These are phyloP conservation scores for Neocatenulostroma microsporum DNA, from an alignment of 2,329 filamentous ascomycete species.

Conservation along the genomic window DNA sequence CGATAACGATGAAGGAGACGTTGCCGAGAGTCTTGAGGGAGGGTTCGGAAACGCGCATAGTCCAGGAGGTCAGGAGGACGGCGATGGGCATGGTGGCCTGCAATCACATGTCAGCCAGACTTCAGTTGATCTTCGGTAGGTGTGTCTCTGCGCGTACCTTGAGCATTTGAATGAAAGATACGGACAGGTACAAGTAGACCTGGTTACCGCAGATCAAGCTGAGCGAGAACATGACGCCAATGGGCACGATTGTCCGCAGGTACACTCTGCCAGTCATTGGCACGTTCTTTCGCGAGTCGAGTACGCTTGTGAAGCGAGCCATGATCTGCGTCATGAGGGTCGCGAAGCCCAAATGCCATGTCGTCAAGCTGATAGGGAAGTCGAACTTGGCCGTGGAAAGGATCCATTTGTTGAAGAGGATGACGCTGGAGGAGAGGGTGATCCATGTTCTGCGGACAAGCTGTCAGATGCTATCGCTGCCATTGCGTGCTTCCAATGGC, in stretches of 20 bases:
- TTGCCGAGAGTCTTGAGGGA: constrained; percentile 85
- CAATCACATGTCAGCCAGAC: constrained; percentile 3
- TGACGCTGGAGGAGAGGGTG: constrained; percentile 81
- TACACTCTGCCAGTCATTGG: constrained; percentile 97
- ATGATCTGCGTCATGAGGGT: constrained; percentile 91
- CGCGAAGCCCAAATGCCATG: constrained; percentile 91
- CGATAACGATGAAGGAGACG: constrained; percentile 87
- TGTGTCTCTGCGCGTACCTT: constrained; percentile 54
- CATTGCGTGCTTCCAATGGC: not conserved
- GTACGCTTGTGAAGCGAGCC: constrained; percentile 77
- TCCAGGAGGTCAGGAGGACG: constrained; percentile 83
- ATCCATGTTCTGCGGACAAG: constrained; percentile 68
- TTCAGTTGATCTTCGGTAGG: constrained; percentile 9
- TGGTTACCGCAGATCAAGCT: constrained; percentile 94
- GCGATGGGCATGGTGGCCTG: constrained; percentile 91
- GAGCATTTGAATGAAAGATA: constrained; percentile 98
- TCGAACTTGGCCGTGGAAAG: constrained; percentile 75
- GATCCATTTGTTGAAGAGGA: constrained; percentile 99
- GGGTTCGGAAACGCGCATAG: constrained; percentile 72
- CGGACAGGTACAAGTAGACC: constrained; percentile 89
- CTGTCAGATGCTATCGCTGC: not conserved
- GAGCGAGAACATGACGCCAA: constrained; percentile 91
- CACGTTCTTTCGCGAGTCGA: constrained; percentile 90
- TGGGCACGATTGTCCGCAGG: constrained; percentile 85
- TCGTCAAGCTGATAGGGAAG: constrained; percentile 72